Evolutionary conservation across 306 rosid species (phyloP).

Genomic region (Rubus parviflorus): DNA sequence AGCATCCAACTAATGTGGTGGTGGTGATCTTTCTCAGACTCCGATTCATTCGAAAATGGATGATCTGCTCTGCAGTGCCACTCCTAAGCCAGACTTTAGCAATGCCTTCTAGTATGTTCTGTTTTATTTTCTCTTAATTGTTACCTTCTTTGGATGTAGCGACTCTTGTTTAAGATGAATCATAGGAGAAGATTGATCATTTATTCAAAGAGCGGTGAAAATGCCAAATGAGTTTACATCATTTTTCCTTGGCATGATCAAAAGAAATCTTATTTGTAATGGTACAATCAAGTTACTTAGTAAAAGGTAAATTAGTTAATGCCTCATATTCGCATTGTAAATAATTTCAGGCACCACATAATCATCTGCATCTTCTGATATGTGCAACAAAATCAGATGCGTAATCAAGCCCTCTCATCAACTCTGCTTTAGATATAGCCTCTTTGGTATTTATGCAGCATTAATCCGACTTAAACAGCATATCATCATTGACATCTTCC

Average conservation of each 20-base stretch:
- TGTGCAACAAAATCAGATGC: too few species aligned
- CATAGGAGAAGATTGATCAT: background rate
- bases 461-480: background rate
- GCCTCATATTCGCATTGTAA: background rate
- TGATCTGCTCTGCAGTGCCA: conserved; percentile 58
- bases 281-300: background rate
- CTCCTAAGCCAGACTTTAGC: conserved; percentile 58
- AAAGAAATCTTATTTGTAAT: background rate
- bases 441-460: background rate
- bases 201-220: background rate
- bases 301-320: background rate
- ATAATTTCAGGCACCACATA: background rate
- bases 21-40: conserved; percentile 63
- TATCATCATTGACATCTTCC: background rate
- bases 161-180: conserved; percentile 19
- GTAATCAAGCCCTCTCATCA: too few species aligned
- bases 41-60: conserved; percentile 67
- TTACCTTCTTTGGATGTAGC: conserved; percentile 13
- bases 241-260: too few species aligned
- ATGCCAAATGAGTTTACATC: background rate
- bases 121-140: conserved; percentile 1
- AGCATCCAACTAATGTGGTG: conserved; percentile 57
- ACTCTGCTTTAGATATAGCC: background rate
- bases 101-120: conserved; percentile 22
- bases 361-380: background rate